Conservation (phyloP, 257 asterid species). For the Coffea eugenioides region DNA sequence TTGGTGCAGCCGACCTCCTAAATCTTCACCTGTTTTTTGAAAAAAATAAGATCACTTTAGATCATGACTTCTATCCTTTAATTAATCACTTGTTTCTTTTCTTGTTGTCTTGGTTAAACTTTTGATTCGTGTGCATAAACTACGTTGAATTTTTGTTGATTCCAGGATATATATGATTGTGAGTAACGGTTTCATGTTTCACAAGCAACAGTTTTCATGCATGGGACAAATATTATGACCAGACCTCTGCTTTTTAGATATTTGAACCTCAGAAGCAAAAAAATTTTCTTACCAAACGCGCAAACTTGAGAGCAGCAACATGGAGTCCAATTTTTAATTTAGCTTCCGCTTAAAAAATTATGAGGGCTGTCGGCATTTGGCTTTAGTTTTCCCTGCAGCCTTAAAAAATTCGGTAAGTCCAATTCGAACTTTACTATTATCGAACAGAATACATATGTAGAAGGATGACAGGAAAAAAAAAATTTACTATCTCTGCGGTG, state of each 20-base stretch:
- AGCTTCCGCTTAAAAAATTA: not conserved
- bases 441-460: too few relatives aligned
- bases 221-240: not conserved
- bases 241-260: not conserved
- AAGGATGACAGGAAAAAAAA: too few relatives aligned
- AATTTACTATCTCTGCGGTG: too few relatives aligned
- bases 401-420: too few relatives aligned
- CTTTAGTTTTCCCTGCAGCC: too few relatives aligned
- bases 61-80: not conserved
- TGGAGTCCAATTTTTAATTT: not conserved
- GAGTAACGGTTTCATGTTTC: not conserved
- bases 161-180: not conserved
- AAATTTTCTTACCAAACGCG: conserved; percentile 27
- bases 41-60: not conserved
- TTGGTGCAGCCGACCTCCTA: conserved; percentile 71
- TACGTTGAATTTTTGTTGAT: not conserved
- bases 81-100: not conserved
- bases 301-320: conserved; percentile 4
- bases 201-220: conserved; percentile 15
- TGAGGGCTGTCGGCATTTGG: not conserved
- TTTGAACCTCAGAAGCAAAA: not conserved
- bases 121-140: conserved; percentile 4
- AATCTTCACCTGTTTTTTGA: conserved; percentile 36
- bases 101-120: not conserved
- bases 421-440: too few relatives aligned